These are phyloP conservation scores for Neurospora intermedia DNA, from an alignment of 495 filamentous ascomycete genomes.

Conservation along the genomic window DNA sequence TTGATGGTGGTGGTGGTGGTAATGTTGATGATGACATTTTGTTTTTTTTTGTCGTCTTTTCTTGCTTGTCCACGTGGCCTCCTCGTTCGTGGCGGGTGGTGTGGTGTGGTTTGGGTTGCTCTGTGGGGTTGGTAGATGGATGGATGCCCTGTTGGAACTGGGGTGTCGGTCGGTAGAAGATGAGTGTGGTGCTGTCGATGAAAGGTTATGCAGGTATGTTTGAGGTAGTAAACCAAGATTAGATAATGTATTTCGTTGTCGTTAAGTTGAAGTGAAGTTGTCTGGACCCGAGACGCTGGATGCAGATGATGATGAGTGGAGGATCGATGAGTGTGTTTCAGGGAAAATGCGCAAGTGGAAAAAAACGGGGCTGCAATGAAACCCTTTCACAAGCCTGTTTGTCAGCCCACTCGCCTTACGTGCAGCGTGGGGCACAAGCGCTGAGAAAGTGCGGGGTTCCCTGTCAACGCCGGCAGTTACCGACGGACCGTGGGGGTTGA, in stretches of 20 bases:
- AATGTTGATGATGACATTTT: background rate
- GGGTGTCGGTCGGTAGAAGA: too few species aligned
- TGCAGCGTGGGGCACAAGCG: background rate
- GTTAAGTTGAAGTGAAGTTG: background rate
- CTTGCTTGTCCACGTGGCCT: background rate
- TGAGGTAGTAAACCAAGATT: background rate
- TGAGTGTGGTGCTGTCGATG: background rate
- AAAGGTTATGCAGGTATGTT: background rate
- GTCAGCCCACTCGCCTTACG: background rate
- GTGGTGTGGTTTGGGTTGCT: background rate
- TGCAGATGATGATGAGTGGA: background rate
- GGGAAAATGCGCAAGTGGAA: background rate
- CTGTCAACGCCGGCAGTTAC: background rate
- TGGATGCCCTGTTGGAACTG: too few species aligned
- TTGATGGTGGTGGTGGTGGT: background rate
- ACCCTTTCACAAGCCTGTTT: background rate
- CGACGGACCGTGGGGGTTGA: background rate
- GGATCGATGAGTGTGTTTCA: background rate
- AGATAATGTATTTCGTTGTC: background rate
- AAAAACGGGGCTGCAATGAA: background rate
- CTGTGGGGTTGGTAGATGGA: too few species aligned
- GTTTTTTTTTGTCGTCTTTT: background rate
- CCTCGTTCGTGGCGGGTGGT: background rate
- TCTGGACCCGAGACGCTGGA: background rate
- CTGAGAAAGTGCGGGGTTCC: background rate